Evolutionary conservation across 352 stramenopile species (phyloP).

Genomic region (Aphanomyces invadans): DNA sequence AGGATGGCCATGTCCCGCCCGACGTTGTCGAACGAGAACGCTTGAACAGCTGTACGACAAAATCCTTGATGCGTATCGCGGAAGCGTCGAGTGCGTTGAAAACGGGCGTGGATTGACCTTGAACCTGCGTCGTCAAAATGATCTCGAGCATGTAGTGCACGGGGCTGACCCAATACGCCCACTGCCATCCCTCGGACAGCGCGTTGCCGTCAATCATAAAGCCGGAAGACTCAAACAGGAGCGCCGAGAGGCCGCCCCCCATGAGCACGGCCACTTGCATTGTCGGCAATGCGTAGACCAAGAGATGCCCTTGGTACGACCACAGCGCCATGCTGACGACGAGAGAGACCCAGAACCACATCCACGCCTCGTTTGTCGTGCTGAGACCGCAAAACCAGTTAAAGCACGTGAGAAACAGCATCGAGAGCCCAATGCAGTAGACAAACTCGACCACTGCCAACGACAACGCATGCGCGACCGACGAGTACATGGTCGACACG

Average conservation of each 20-base stretch:
- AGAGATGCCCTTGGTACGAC: slow-evolving; percentile 50
- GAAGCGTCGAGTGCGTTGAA: background rate
- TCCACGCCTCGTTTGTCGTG: slow-evolving; percentile 29
- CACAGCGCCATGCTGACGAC: slow-evolving; percentile 37
- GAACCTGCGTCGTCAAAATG: slow-evolving; percentile 19
- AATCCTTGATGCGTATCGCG: background rate
- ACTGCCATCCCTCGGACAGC: slow-evolving; percentile 17
- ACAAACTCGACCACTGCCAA: slow-evolving; percentile 74
- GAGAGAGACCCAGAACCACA: slow-evolving; percentile 39
- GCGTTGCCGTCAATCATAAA: slow-evolving; percentile 19
- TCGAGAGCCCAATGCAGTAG: slow-evolving; percentile 62
- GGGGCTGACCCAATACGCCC: slow-evolving; percentile 17
- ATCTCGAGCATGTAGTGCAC: slow-evolving; percentile 24
- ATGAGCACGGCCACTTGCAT: slow-evolving; percentile 40
- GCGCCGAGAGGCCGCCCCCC: slow-evolving; percentile 5
- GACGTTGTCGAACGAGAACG: slow-evolving; percentile 15
- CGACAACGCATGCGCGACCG: slow-evolving; percentile 36
- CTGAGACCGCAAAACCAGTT: slow-evolving; percentile 71
- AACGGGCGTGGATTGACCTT: background rate
- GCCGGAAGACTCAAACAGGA: slow-evolving; percentile 20
- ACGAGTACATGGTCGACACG: slow-evolving; percentile 49
- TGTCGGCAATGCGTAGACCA: slow-evolving; percentile 48
- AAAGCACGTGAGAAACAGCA: slow-evolving; percentile 44
- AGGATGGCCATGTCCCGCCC: background rate
- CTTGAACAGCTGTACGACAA: slow-evolving; percentile 1